Evolutionary conservation across 495 filamentous ascomycete species (phyloP), one percentile per base, ranked within the genome.

Genomic region (Talaromyces nanjingensis): DNA sequence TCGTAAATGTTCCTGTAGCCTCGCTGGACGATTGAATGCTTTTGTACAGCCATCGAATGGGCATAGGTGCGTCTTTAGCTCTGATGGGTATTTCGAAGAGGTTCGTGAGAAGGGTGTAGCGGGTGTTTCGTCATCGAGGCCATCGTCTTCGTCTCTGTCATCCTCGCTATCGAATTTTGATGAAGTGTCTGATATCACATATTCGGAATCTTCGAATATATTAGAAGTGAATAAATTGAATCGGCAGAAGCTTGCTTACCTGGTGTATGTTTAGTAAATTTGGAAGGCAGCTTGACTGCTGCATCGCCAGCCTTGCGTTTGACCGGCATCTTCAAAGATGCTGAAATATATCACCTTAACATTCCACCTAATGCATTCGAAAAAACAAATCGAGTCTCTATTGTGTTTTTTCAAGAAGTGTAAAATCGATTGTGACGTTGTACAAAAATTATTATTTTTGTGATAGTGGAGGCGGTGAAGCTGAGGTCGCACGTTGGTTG

Each of bases 1-100:
- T 52, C 89, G 79, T 3, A 91, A 69, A 69, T 97, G 92, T 53
- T 89, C 83, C n/a, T 86, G 79, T 2, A 97, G 82, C 37, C 89
- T 84, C n/a, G 84, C 86, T 2, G 90, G 91, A 1, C 92, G 86
- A 72, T 94, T 93, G 83, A 92, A 97, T n/a, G 87, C 84, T 74
- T 92, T 93, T 25, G 74, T 71, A 70, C 92, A 97, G 42, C 81
- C 84, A 18, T 86, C 80, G 66, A 83, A 84, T 3, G 84, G 81
- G 74, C 92, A 97, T 47, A 72, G 74, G 67, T 88, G 85, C 22
- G 83, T 91, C 76, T 93, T 94, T 58, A 85, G 78, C 63, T 91
- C 85, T 4, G 87, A 90, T 34, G 88, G 88, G 68, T 79, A 79
- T 65, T 78, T 84, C 63, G 76, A 72, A n/a, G 79, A 84, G 33